Evolutionary conservation across 768 basidiomycete genomes (phyloP), one percentile per base, ranked within the genome.

Genomic region (Gelatoporia subvermispora): DNA sequence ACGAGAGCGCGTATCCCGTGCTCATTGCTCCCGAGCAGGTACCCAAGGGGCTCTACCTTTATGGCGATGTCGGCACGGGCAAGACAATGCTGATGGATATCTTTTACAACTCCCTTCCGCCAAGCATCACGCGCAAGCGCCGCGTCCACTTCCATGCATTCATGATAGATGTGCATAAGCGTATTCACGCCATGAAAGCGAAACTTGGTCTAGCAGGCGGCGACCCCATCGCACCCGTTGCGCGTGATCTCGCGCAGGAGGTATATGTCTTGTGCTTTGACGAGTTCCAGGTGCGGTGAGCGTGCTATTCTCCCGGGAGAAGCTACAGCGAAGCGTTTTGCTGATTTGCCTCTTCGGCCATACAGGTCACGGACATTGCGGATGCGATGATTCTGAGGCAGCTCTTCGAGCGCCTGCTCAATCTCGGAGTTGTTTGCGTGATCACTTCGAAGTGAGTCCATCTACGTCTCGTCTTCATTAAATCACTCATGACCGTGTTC

Each of bases 81-180:
- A 97, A 98, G 73, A 88, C 88, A 0, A 97, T 98, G 94, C 83
- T 99, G 53, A 99, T 99, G 96, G 96, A 99, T 66, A 75, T 99
- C 20, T 96, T 96, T 68, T 93, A 88, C 71, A 79, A 84, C 54
- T 82, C 93, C 1, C 81, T 96, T 1, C 86, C 88, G 1, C 59
- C 75, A 0, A 70, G 75, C 38, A 70, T 88, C 46, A 78, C 68
- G 39, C 78, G 80, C 50, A 91, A 90, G 68, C 84, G 89, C 46
- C 78, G 96, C 24, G 92, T 97, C 15, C 96, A 99, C 66, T 99
- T 99, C 65, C 94, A 98, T 62, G 91, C 93, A 1, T 98, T 99
- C 74, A 98, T 99, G 96, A 84, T 97, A 53, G 96, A 99, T 62
- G 93, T 97, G 18, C 91, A 97, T 65, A 96, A 95, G 62, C 84